Evolutionary conservation across 1,139 yeast genomes (phyloP).

Genomic region (Spencermartinsiella ligniputridi): DNA sequence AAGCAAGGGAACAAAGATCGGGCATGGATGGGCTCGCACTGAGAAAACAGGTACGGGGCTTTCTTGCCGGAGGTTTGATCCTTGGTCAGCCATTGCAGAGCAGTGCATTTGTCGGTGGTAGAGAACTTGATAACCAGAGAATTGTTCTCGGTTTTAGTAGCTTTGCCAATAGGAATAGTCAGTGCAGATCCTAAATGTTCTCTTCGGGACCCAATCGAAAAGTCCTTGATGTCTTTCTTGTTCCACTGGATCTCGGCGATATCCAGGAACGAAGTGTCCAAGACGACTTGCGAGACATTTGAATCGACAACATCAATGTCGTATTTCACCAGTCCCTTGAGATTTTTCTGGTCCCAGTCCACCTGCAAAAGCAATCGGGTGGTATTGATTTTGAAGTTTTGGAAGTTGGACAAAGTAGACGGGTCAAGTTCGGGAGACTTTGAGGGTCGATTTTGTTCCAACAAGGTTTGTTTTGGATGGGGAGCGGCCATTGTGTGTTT

Average conservation of each 20-base stretch:
- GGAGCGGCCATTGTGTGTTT: not conserved
- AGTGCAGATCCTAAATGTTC: slow-evolving; percentile 69
- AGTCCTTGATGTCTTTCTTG: slow-evolving; percentile 33
- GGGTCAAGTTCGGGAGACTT: slow-evolving; percentile 44
- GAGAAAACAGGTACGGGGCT: slow-evolving; percentile 78
- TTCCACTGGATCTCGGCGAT: slow-evolving; percentile 48
- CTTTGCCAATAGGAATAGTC: slow-evolving; percentile 32
- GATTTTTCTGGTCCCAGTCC: slow-evolving; percentile 48
- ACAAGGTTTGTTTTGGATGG: not conserved
- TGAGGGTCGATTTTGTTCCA: not conserved
- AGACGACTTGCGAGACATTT: slow-evolving; percentile 38
- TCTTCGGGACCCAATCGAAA: slow-evolving; percentile 43
- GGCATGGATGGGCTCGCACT: slow-evolving; percentile 89
- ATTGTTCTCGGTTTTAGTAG: slow-evolving; percentile 14
- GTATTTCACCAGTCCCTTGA: slow-evolving; percentile 56
- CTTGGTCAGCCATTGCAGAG: slow-evolving; percentile 77
- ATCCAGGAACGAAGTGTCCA: slow-evolving; percentile 67
- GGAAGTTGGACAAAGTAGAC: slow-evolving; percentile 72
- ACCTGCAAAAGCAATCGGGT: slow-evolving; percentile 54
- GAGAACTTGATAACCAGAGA: slow-evolving; percentile 47
- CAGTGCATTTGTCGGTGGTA: slow-evolving; percentile 76
- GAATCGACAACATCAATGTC: slow-evolving; percentile 34
- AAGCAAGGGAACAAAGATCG: slow-evolving; percentile 85
- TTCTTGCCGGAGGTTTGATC: slow-evolving; percentile 73
- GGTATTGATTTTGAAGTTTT: slow-evolving; percentile 45